phyloP scores from a whole-genome alignment of 495 filamentous ascomycete genomes.

The Hypomontagnella monticulosa region DNA sequence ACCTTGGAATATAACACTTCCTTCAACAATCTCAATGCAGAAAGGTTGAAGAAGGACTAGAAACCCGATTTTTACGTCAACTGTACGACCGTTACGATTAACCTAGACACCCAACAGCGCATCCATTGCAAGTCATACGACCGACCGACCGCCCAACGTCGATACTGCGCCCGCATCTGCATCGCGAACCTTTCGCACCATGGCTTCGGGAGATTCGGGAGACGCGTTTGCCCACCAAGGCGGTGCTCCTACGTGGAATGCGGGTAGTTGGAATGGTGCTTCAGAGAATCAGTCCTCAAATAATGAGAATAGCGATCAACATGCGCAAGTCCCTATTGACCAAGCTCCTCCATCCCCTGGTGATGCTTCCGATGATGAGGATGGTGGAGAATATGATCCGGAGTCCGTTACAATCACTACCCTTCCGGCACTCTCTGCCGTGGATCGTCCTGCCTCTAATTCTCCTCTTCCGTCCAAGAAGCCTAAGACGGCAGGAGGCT shows the following conservation, averaged over 20 bases:
- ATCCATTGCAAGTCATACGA: not conserved
- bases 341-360: slow-evolving; percentile 53
- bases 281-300: slow-evolving; percentile 61
- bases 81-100: not conserved
- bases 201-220: slow-evolving; percentile 49
- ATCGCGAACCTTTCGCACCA: slow-evolving; percentile 22
- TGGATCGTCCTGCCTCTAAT: slow-evolving; percentile 43
- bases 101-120: not conserved
- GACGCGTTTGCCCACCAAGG: slow-evolving; percentile 49
- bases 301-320: slow-evolving; percentile 63
- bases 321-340: slow-evolving; percentile 56
- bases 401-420: slow-evolving; percentile 54
- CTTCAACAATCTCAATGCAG: too few relatives aligned
- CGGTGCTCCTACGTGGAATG: slow-evolving; percentile 49
- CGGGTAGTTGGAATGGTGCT: slow-evolving; percentile 63
- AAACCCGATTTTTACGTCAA: not conserved
- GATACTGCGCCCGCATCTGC: not conserved
- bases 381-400: slow-evolving; percentile 63
- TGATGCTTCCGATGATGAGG: slow-evolving; percentile 53
- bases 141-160: not conserved
- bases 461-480: slow-evolving; percentile 57
- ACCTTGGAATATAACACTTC: too few relatives aligned
- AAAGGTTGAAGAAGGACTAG: not conserved
- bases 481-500: slow-evolving; percentile 79
- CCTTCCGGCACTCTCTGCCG: slow-evolving; percentile 38